phyloP scores from a whole-genome alignment of 495 filamentous ascomycete species.

The Aspergillus sclerotioniger region DNA sequence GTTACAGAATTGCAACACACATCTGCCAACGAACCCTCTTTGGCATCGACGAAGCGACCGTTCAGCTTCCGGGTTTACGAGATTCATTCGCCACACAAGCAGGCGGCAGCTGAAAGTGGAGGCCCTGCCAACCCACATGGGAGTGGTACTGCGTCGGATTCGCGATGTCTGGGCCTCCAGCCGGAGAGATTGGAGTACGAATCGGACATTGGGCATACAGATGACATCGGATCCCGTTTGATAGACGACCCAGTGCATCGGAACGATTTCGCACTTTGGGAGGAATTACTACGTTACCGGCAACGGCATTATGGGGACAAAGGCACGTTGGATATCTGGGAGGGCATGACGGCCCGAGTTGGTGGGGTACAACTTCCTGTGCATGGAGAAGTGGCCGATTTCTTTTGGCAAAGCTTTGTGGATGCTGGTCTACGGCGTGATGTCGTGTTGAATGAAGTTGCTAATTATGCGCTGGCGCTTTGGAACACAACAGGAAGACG shows the following conservation, averaged over 20 bases:
- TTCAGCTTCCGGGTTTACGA: slow-evolving; percentile 33
- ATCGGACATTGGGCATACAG: slow-evolving; percentile 47
- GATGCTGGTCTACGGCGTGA: slow-evolving; percentile 46
- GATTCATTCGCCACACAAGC: slow-evolving; percentile 21
- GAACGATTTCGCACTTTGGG: slow-evolving; percentile 61
- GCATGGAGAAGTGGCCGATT: slow-evolving; percentile 44
- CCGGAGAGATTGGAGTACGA: slow-evolving; percentile 47
- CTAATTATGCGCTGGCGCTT: slow-evolving; percentile 55
- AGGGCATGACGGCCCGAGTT: slow-evolving; percentile 51
- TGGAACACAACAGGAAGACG: slow-evolving; percentile 37
- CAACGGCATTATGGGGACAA: slow-evolving; percentile 57
- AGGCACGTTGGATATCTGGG: slow-evolving; percentile 63
- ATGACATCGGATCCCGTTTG: slow-evolving; percentile 40
- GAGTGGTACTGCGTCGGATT: background rate
- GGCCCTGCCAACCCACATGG: background rate
- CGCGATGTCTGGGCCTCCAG: slow-evolving; percentile 24
- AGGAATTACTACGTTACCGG: slow-evolving; percentile 59
- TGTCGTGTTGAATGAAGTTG: slow-evolving; percentile 47
- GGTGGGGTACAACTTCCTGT: slow-evolving; percentile 45
- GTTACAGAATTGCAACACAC: slow-evolving; percentile 7
- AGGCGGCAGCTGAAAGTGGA: background rate
- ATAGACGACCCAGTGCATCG: slow-evolving; percentile 52
- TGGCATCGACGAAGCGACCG: slow-evolving; percentile 14
- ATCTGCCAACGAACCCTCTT: background rate
- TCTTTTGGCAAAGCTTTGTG: slow-evolving; percentile 58